Conservation (phyloP, 768 basidiomycete genomes). For the Terana coerulea region DNA sequence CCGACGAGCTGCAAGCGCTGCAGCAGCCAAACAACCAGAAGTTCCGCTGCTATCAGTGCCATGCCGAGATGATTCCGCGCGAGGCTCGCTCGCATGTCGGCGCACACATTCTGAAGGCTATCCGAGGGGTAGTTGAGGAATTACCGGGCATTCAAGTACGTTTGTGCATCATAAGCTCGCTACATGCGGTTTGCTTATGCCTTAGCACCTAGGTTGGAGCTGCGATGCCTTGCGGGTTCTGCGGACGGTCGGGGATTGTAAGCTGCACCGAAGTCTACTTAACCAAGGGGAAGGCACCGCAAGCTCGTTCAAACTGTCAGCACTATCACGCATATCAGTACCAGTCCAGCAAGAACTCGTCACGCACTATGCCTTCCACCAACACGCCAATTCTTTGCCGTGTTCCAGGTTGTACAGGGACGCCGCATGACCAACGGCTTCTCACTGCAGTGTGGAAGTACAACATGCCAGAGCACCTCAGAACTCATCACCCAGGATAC, state of each 20-base stretch:
- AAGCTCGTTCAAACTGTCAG: conserved; percentile 16
- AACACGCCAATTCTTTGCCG: conserved; percentile 26
- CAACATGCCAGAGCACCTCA: conserved; percentile 25
- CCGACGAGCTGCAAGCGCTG: too few relatives aligned
- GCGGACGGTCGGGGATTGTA: conserved; percentile 13
- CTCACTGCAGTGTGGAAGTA: conserved; percentile 28
- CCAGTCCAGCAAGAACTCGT: conserved; percentile 13
- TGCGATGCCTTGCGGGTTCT: conserved; percentile 26
- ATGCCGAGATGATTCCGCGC: not conserved
- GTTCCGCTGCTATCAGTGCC: conserved; percentile 14
- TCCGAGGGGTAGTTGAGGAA: conserved; percentile 5
- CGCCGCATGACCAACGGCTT: not conserved
- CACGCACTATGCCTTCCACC: conserved; percentile 21
- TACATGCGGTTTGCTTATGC: not conserved
- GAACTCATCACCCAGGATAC: conserved; percentile 20
- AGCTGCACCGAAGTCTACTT: conserved; percentile 11
- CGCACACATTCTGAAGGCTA: conserved; percentile 8
- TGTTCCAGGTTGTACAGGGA: conserved; percentile 12
- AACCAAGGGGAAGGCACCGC: conserved; percentile 14
- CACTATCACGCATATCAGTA: conserved; percentile 16
- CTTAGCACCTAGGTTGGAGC: conserved; percentile 13
- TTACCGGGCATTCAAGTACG: conserved; percentile 6
- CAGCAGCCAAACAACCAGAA: too few relatives aligned
- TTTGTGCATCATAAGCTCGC: not conserved
- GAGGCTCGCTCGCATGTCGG: conserved; percentile 11